phyloP scores from a whole-genome alignment of 345 rosid genomes.

The Excoecaria cochinchinensis region DNA sequence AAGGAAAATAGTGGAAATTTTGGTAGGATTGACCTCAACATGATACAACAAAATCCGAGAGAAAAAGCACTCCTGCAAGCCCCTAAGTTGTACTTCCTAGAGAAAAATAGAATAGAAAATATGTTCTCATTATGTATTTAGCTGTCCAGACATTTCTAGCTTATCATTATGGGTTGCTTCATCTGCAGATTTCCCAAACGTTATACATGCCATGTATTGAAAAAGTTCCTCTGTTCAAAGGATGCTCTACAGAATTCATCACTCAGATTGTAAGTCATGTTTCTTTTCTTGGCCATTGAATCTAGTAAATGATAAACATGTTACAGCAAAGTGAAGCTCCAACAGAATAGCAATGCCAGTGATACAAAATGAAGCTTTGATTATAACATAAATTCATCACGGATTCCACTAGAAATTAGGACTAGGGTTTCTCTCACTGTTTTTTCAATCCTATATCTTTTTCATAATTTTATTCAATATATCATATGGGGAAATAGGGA shows the following conservation, averaged over 20 bases:
- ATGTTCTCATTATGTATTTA: neutral
- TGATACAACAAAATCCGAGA: neutral
- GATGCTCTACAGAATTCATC: constrained; percentile 79
- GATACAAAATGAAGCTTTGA: neutral
- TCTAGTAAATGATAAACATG: neutral
- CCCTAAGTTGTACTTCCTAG: too few relatives aligned
- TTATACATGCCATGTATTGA: constrained; percentile 62
- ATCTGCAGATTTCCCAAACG: constrained; percentile 62
- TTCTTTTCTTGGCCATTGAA: neutral
- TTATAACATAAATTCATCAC: neutral
- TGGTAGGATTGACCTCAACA: neutral
- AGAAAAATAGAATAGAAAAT: too few relatives aligned
- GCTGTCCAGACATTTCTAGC: neutral
- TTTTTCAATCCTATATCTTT: neutral
- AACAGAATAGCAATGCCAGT: neutral
- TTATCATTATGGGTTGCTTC: constrained; percentile 12
- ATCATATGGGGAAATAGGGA: neutral
- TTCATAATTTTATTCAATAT: neutral
- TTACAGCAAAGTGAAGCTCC: neutral
- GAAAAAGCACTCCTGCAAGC: neutral
- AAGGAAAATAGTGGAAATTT: neutral
- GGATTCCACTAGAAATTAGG: neutral
- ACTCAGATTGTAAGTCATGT: constrained; percentile 72
- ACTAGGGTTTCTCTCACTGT: neutral
- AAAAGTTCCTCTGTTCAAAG: constrained; percentile 59